These are phyloP conservation scores for Sclerotiophoma versabilis DNA, from an alignment of 2,329 filamentous ascomycete genomes.

Conservation along the genomic window DNA sequence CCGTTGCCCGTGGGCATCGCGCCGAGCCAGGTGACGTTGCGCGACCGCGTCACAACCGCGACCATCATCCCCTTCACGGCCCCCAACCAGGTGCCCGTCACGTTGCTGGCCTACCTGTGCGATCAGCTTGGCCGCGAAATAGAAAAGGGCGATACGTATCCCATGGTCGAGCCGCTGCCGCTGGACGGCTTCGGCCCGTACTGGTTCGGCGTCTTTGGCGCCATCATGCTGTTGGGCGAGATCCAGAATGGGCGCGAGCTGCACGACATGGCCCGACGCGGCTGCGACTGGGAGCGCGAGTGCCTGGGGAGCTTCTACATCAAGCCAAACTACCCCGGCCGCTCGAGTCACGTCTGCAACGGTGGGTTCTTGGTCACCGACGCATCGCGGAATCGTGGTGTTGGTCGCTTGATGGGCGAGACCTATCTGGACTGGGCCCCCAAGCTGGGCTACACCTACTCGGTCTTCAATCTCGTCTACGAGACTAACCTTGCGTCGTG, in stretches of 20 bases:
- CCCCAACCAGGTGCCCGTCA: constrained; percentile 76
- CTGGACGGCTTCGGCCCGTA: constrained; percentile 79
- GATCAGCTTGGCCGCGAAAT: constrained; percentile 90
- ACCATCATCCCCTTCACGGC: constrained; percentile 84
- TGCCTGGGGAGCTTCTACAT: constrained; percentile 93
- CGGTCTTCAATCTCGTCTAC: constrained; percentile 93
- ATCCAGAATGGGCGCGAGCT: constrained; percentile 63
- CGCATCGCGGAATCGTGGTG: constrained; percentile 56
- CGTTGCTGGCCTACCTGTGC: constrained; percentile 77
- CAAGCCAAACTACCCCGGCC: constrained; percentile 90
- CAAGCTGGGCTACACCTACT: constrained; percentile 81
- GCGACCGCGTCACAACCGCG: constrained; percentile 83
- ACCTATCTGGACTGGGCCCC: constrained; percentile 61
- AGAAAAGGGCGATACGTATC: constrained; percentile 89
- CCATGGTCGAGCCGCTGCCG: constrained; percentile 79
- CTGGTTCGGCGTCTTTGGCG: constrained; percentile 91
- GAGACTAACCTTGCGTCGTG: constrained; percentile 91
- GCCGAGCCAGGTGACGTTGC: constrained; percentile 79
- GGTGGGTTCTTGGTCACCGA: constrained; percentile 60
- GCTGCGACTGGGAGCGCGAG: constrained; percentile 75
- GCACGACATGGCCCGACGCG: constrained; percentile 53
- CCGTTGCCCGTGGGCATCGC: constrained; percentile 72
- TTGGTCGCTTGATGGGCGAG: constrained; percentile 61
- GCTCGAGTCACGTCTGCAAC: constrained; percentile 88
- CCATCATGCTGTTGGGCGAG: constrained; percentile 84